Evolutionary conservation across 176 grass and related monocot genomes (phyloP).

Genomic region (Urochloa ruziziensis): DNA sequence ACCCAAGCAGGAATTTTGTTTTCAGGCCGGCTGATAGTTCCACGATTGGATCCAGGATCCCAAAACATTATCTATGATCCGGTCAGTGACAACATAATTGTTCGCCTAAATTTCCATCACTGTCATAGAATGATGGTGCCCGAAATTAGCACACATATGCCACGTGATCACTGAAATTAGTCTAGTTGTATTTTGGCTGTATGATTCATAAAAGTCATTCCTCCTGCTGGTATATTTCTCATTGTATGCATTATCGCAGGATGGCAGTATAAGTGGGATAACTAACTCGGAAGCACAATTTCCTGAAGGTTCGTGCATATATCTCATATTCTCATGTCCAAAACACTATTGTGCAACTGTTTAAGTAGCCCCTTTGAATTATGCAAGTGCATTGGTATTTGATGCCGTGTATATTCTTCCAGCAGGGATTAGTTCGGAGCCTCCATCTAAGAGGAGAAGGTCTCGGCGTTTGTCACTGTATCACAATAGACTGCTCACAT

Average conservation of each 20-base stretch:
- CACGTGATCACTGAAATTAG: background rate
- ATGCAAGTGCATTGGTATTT: background rate
- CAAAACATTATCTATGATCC: constrained; percentile 30
- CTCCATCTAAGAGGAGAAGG: constrained; percentile 9
- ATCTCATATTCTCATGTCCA: background rate
- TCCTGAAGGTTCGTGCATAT: constrained; percentile 19
- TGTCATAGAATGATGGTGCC: background rate
- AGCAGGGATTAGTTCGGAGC: constrained; percentile 12
- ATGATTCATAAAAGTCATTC: background rate
- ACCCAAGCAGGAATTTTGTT: background rate
- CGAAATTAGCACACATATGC: background rate
- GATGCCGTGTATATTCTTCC: background rate
- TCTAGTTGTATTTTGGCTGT: background rate
- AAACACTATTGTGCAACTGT: background rate
- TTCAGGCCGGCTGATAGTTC: constrained; percentile 46
- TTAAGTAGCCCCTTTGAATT: background rate
- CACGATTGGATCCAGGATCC: constrained; percentile 32
- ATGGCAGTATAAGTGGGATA: constrained; percentile 1
- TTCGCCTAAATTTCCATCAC: background rate
- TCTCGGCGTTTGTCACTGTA: background rate
- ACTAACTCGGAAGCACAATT: background rate
- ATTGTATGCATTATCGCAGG: constrained; percentile 8
- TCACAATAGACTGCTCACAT: background rate
- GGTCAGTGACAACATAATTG: constrained; percentile 18
- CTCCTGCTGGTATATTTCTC: background rate